These are phyloP conservation scores for Yamadazyma sp. DNA, from an alignment of 1,139 yeast species.

Conservation along the genomic window DNA sequence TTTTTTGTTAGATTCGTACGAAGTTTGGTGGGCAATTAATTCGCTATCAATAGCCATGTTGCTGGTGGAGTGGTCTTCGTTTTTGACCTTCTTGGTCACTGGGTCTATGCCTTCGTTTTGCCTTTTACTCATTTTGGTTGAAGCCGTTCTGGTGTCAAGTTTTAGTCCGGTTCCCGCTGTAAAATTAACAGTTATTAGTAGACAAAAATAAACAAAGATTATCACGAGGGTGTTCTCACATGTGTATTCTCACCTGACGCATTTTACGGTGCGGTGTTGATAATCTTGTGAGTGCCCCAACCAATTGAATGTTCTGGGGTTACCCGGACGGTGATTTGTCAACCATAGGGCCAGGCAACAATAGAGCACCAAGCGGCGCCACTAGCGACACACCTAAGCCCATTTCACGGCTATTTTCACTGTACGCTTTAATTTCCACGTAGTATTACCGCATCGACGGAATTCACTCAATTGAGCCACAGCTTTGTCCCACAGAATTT, in stretches of 20 bases:
- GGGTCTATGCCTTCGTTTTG: conserved; percentile 7
- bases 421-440: too few relatives aligned
- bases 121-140: conserved; percentile 16
- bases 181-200: too few relatives aligned
- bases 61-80: conserved; percentile 4
- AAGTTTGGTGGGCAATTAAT: conserved; percentile 45
- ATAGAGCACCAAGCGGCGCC: too few relatives aligned
- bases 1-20: conserved; percentile 18
- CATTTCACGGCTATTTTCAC: too few relatives aligned
- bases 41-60: conserved; percentile 43
- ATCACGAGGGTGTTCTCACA: conserved; percentile 15
- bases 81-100: conserved; percentile 2
- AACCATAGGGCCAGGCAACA: too few relatives aligned
- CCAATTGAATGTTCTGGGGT: not conserved
- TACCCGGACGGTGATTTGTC: conserved; percentile 1
- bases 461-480: too few relatives aligned
- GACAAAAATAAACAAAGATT: conserved; percentile 1
- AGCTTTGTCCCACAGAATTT: too few relatives aligned
- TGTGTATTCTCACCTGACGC: conserved; percentile 13
- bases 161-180: not conserved
- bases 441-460: too few relatives aligned
- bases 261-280: not conserved
- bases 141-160: not conserved
- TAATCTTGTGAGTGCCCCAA: not conserved
- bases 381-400: too few relatives aligned